phyloP scores from a whole-genome alignment of 768 basidiomycete genomes.

The Boletus pseudo-olivaceus region DNA sequence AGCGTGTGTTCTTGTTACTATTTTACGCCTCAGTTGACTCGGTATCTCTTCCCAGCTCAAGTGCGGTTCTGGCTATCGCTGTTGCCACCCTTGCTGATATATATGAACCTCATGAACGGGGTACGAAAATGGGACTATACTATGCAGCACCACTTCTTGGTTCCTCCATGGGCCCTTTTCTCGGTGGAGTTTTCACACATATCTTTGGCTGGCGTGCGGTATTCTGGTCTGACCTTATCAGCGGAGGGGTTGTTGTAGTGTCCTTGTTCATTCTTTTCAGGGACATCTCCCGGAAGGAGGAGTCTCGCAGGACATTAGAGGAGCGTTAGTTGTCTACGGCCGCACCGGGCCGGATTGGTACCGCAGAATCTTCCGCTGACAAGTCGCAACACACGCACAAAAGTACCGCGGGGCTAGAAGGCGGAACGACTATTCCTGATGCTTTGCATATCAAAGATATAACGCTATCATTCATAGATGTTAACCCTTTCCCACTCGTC shows the following conservation, averaged over 20 bases:
- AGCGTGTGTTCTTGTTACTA: constrained; percentile 1
- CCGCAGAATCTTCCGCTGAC: background rate
- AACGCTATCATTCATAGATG: constrained; percentile 58
- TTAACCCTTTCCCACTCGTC: constrained; percentile 70
- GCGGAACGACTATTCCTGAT: background rate
- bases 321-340: constrained; percentile 16
- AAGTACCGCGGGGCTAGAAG: background rate
- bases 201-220: constrained; percentile 77
- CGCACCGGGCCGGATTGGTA: background rate
- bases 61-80: constrained; percentile 68
- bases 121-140: constrained; percentile 78
- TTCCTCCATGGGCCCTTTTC: constrained; percentile 59
- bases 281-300: constrained; percentile 80
- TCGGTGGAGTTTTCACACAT: constrained; percentile 67
- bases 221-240: constrained; percentile 77
- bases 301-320: constrained; percentile 51
- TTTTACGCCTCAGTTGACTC: background rate
- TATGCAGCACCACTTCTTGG: constrained; percentile 80
- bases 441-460: constrained; percentile 31
- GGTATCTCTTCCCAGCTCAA: constrained; percentile 39
- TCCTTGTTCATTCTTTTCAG: constrained; percentile 65
- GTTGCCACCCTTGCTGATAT: constrained; percentile 80
- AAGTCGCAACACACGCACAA: constrained; percentile 9
- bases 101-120: constrained; percentile 75
- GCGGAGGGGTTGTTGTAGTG: constrained; percentile 51